Base-by-base conservation (phyloP, 805 yeast species). In the Clavispora santaluciae region DNA sequence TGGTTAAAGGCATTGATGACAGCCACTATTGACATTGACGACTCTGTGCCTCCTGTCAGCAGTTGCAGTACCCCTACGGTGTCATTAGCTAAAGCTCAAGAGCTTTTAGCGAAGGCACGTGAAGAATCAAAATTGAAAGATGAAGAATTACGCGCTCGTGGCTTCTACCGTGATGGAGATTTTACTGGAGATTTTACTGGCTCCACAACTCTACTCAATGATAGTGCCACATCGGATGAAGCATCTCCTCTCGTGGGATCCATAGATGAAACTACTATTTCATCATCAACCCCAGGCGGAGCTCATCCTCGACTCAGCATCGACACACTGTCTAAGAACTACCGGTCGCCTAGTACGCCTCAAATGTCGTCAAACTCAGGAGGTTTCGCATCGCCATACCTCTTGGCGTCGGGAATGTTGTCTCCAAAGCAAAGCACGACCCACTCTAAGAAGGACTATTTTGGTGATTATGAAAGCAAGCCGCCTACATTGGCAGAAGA, bases 11-110 rank as follows among this genome's bases (percentile, higher is more conserved):
- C 96, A 0, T 70, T 93, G 45, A 86, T 90, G 79, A 88, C 90
- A 45, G 95, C 98, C 0, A 93, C 98, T 0, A 95, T 93, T 53
- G 99, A 93, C 58, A 73, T 95, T 41, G 99, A 93, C 64, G 97
- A 93, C 42, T 64, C 86, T 2, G 87, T 86, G 11, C 97, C 99
- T 1, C 93, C 88, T 2, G 83, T 90, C 8, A 84, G 95, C 45
- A 85, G 96, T 12, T 91, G 95, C 60, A 83, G 85, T 10, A 88
- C 97, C 0, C 98, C 99, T n/a, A 91, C 98, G 0, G 89, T 93
- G 7, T 81, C 95, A 9, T 68, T 93, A 47, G 78, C 80, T 36
- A 81, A 79, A 53, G 99, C 99, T 0, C 95, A 88, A 62, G 95
- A 82, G 54, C 62, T 93, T 60, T 70, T 88, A 53, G 82, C 86